A percentile compares a stretch with the other conserved stretches of the same genome.
Evolutionary conservation across 2,329 filamentous ascomycete genomes (phyloP).

Genomic region (Xylaria sp.): DNA sequence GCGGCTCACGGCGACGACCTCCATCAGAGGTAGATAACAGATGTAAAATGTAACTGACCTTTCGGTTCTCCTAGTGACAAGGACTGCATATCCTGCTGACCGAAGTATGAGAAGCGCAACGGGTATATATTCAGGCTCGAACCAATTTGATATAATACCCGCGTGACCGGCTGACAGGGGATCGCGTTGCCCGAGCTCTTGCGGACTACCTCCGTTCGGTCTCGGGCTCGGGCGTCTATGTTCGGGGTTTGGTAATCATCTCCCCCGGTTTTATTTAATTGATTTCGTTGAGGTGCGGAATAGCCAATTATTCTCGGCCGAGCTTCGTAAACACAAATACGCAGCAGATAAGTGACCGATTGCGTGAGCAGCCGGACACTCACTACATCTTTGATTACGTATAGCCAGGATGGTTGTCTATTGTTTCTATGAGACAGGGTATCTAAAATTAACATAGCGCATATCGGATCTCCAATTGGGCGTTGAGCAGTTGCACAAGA

Average conservation of each 20-base stretch:
- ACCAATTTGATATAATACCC: not conserved
- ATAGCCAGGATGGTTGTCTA: too few species aligned
- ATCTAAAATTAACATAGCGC: too few species aligned
- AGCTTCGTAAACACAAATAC: not conserved
- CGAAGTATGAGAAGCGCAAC: too few species aligned
- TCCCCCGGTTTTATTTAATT: too few species aligned
- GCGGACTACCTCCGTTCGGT: slow-evolving; percentile 3
- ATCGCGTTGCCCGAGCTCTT: not conserved
- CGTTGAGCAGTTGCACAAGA: too few species aligned
- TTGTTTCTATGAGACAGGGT: too few species aligned
- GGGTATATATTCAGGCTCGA: not conserved
- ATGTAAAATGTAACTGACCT: not conserved
- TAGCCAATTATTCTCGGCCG: not conserved
- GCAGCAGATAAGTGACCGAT: too few species aligned
- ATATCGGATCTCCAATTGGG: too few species aligned
- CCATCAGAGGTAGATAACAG: slow-evolving; percentile 27
- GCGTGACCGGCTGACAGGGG: not conserved
- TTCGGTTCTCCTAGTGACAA: not conserved
- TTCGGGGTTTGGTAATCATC: slow-evolving; percentile 12
- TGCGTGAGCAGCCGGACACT: too few species aligned
- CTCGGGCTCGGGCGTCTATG: slow-evolving; percentile 5
- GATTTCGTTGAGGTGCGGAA: not conserved
- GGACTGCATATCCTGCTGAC: too few species aligned
- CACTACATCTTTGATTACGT: too few species aligned
- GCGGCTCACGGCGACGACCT: slow-evolving; percentile 36